phyloP scores from a whole-genome alignment of 2,329 filamentous ascomycete species.

The Onygena corvina region DNA sequence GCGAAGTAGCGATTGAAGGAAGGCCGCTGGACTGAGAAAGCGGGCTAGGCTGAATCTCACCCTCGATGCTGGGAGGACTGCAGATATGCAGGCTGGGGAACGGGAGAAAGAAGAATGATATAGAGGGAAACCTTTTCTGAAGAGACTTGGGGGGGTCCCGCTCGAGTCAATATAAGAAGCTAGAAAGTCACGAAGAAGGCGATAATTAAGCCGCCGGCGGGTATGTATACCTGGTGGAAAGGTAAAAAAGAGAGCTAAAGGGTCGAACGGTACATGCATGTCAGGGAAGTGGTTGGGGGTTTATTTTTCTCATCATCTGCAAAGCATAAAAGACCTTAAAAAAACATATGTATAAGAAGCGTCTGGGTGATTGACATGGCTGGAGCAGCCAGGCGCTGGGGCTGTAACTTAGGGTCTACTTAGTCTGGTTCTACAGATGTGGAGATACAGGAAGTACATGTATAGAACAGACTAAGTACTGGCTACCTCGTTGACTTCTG shows the following conservation, averaged over 20 bases:
- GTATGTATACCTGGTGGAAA: not conserved
- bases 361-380: slow-evolving; percentile 5
- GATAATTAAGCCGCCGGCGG: slow-evolving; percentile 6
- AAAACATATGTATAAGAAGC: not conserved
- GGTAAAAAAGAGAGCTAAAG: not conserved
- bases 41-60: not conserved
- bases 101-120: slow-evolving; percentile 1
- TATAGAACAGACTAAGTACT: slow-evolving; percentile 1
- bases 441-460: not conserved
- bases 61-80: not conserved
- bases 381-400: not conserved
- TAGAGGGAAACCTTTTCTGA: not conserved
- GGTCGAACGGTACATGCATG: not conserved
- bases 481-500: slow-evolving; percentile 1
- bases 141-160: not conserved
- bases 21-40: slow-evolving; percentile 1
- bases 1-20: not conserved
- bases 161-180: slow-evolving; percentile 2
- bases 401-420: not conserved
- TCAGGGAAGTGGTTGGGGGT: not conserved
- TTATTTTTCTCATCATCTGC: slow-evolving; percentile 7
- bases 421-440: slow-evolving; percentile 5
- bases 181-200: not conserved
- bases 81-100: not conserved
- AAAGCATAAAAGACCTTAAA: slow-evolving; percentile 1